A percentile compares a stretch with the other conserved stretches of the same genome.
Evolutionary conservation across 23 red algal species (phyloP).

Genomic region (Chondrus crispus): DNA sequence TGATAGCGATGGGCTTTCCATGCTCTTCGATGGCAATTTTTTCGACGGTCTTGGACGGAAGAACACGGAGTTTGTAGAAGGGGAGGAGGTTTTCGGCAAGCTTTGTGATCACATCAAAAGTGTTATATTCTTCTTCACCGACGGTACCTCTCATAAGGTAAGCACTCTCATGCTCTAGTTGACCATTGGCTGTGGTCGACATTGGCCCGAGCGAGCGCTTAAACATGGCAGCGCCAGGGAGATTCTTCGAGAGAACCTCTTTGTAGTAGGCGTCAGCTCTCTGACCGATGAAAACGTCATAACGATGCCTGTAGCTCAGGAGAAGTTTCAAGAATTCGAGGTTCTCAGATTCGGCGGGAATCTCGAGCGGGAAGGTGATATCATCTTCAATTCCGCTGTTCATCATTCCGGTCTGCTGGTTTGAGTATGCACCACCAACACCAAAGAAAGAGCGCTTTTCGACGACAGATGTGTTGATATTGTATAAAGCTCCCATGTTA

Average conservation of each 20-base stretch:
- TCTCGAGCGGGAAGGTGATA: constrained; percentile 12
- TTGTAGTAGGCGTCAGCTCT: neutral
- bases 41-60: neutral
- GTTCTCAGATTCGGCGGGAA: neutral
- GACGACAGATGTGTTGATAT: constrained; percentile 7
- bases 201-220: constrained; percentile 1
- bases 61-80: constrained; percentile 29
- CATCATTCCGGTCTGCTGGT: constrained; percentile 21
- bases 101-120: neutral
- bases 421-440: neutral
- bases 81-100: constrained; percentile 11
- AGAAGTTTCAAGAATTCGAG: neutral
- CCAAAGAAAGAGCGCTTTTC: constrained; percentile 27
- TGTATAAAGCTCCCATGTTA: constrained; percentile 12
- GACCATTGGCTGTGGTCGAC: neutral
- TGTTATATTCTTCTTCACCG: constrained; percentile 21
- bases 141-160: constrained; percentile 24
- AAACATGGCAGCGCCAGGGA: constrained; percentile 41
- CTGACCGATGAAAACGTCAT: neutral
- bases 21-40: neutral
- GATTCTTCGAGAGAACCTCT: neutral
- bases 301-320: constrained; percentile 30
- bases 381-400: constrained; percentile 30
- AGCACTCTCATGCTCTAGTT: constrained; percentile 6
- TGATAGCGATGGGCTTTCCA: neutral